Conservation (phyloP, 140 eudicot species). For the Oenanthe javanica region DNA sequence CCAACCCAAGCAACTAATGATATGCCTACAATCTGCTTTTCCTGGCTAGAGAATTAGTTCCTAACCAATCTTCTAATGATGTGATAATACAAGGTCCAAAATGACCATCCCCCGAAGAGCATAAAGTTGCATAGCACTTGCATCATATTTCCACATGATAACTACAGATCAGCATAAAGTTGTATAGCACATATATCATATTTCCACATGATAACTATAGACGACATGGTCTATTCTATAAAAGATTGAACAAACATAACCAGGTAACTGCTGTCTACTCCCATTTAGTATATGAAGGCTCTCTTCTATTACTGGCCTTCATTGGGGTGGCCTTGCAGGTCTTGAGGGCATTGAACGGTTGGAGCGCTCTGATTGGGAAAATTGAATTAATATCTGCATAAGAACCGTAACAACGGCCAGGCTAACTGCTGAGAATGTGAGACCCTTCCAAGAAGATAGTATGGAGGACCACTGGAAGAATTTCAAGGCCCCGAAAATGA, state of each 20-base stretch:
- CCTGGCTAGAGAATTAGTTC: neutral
- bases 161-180: neutral
- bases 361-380: constrained; percentile 78
- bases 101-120: neutral
- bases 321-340: constrained; percentile 36
- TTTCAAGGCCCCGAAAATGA: constrained; percentile 42
- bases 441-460: constrained; percentile 76
- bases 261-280: constrained; percentile 33
- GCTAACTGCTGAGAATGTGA: constrained; percentile 34
- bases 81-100: constrained; percentile 5
- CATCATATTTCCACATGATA: constrained; percentile 1
- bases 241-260: constrained; percentile 5
- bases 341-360: constrained; percentile 38
- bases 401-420: constrained; percentile 47
- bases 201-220: neutral
- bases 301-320: constrained; percentile 25
- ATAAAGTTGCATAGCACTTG: neutral
- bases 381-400: constrained; percentile 78
- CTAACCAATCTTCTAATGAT: neutral
- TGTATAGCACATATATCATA: constrained; percentile 3
- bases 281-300: constrained; percentile 18
- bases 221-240: neutral
- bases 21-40: constrained; percentile 15
- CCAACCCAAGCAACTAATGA: neutral
- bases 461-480: constrained; percentile 59